These are phyloP conservation scores for Trametes punicea DNA, from an alignment of 768 basidiomycete genomes.

Conservation along the genomic window DNA sequence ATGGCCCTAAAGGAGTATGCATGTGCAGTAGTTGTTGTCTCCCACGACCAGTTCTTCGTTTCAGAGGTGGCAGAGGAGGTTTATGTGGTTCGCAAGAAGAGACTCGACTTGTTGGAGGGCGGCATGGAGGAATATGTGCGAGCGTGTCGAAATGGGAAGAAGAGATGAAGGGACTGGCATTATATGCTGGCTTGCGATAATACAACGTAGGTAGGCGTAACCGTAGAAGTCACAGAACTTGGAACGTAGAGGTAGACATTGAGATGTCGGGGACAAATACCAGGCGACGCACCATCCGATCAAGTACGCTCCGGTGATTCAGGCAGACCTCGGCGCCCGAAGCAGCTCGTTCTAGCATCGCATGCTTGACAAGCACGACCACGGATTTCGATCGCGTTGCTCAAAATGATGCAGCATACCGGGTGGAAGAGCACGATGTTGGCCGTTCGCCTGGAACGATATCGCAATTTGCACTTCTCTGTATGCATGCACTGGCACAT, in stretches of 20 bases:
- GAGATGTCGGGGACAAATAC: constrained; percentile 12
- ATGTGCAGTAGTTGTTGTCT: constrained; percentile 95
- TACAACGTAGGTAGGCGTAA: not conserved
- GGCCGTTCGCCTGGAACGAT: not conserved
- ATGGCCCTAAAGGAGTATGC: constrained; percentile 97
- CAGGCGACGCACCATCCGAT: constrained; percentile 16
- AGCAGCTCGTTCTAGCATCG: constrained; percentile 14
- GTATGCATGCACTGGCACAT: no score
- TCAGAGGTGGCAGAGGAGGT: constrained; percentile 95
- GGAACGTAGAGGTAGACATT: not conserved
- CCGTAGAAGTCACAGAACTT: no score
- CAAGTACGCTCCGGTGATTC: constrained; percentile 19
- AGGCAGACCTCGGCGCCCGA: constrained; percentile 9
- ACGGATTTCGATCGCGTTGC: constrained; percentile 12
- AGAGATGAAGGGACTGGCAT: not conserved
- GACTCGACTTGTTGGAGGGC: constrained; percentile 46
- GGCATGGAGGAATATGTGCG: constrained; percentile 16
- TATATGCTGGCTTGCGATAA: not conserved
- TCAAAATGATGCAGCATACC: constrained; percentile 13
- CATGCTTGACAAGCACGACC: constrained; percentile 19
- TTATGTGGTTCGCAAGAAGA: constrained; percentile 90
- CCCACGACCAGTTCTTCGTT: constrained; percentile 98
- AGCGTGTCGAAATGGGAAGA: constrained; percentile 5
- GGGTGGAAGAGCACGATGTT: not conserved
- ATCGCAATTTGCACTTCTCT: no score